phyloP scores from a whole-genome alignment of 2,329 filamentous ascomycete species.

The Pezicula radicicola region DNA sequence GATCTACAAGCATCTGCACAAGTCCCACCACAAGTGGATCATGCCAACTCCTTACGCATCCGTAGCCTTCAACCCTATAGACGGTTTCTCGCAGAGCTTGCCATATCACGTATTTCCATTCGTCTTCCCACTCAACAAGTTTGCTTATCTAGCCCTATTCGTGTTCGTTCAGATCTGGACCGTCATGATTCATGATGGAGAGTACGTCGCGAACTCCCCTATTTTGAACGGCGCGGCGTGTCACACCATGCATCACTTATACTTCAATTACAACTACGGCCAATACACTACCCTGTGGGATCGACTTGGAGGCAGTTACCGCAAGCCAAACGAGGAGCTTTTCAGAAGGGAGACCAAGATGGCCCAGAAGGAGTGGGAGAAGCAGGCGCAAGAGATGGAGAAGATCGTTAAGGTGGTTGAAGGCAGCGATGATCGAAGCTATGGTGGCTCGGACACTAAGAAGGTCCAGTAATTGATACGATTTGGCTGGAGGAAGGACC shows the following conservation, averaged over 20 bases:
- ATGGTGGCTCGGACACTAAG: slow-evolving; percentile 9
- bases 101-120: slow-evolving; percentile 95
- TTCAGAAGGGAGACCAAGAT: slow-evolving; percentile 86
- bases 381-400: slow-evolving; percentile 76
- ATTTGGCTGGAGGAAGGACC: not conserved
- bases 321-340: slow-evolving; percentile 79
- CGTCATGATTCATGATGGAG: slow-evolving; percentile 92
- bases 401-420: slow-evolving; percentile 46
- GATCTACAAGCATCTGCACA: slow-evolving; percentile 87
- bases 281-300: slow-evolving; percentile 95
- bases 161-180: slow-evolving; percentile 96
- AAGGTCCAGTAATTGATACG: slow-evolving; percentile 1
- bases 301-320: slow-evolving; percentile 80
- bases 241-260: slow-evolving; percentile 87
- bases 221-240: slow-evolving; percentile 92
- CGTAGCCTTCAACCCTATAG: slow-evolving; percentile 91
- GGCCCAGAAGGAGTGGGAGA: slow-evolving; percentile 74
- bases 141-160: slow-evolving; percentile 82
- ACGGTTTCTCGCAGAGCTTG: slow-evolving; percentile 83
- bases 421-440: slow-evolving; percentile 36
- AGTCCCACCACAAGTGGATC: slow-evolving; percentile 99
- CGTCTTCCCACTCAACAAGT: slow-evolving; percentile 88
- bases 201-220: slow-evolving; percentile 89
- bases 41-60: slow-evolving; percentile 93
- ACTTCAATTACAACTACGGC: slow-evolving; percentile 90